phyloP scores from a whole-genome alignment of 1,284 basidiomycete species.

The Rhodotorula mucilaginosa region DNA sequence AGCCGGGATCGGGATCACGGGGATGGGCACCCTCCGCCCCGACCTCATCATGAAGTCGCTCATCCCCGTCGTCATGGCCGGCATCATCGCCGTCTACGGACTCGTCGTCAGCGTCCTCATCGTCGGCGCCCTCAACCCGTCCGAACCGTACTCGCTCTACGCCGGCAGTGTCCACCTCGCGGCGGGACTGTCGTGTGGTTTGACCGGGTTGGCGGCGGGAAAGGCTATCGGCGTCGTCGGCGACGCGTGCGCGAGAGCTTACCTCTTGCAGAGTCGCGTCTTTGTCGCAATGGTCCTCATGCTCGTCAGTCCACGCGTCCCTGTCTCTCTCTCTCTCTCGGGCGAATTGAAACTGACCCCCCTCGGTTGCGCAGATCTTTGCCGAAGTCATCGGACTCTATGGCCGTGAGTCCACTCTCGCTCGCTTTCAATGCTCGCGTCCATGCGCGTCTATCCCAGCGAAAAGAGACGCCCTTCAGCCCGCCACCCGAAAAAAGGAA shows the following conservation, averaged over 20 bases:
- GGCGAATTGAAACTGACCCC: no score
- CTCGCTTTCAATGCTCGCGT: no score
- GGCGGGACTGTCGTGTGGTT: conserved; percentile 85
- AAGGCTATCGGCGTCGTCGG: conserved; percentile 97
- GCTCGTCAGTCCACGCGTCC: conserved; percentile 24
- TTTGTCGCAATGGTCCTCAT: conserved; percentile 71
- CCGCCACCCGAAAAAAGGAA: neutral
- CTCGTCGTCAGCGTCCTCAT: conserved; percentile 87
- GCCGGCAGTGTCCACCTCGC: conserved; percentile 91
- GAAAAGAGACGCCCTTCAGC: neutral
- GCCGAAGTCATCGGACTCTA: conserved; percentile 88
- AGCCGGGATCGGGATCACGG: conserved; percentile 95
- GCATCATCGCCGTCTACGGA: conserved; percentile 94
- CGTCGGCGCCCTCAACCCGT: conserved; percentile 64
- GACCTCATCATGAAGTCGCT: conserved; percentile 96
- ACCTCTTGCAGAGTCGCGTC: conserved; percentile 84
- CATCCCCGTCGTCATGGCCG: conserved; percentile 85
- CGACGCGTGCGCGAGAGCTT: conserved; percentile 85
- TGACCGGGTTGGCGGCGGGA: conserved; percentile 92
- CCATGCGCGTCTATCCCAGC: neutral
- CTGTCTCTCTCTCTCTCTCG: neutral
- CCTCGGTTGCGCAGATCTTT: neutral
- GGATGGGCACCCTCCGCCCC: conserved; percentile 89
- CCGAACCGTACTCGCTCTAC: conserved; percentile 65
- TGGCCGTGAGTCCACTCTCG: conserved; percentile 47